Percentiles rank a stretch among this genome's conserved stretches.
Evolutionary conservation across 2,329 filamentous ascomycete species (phyloP).

Genomic region (Drechslera avenae): DNA sequence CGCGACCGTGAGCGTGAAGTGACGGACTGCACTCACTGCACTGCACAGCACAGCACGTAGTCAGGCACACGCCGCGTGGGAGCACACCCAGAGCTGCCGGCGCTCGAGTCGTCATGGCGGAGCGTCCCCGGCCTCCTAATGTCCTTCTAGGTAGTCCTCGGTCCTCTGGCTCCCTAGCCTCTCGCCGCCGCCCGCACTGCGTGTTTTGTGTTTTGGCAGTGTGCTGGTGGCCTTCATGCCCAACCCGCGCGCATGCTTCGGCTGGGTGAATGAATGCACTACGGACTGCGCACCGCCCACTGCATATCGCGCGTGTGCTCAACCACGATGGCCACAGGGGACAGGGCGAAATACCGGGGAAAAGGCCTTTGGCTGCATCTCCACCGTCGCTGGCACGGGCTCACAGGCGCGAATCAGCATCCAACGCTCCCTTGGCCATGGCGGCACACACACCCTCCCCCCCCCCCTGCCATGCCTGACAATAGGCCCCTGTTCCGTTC

Average conservation of each 20-base stretch:
- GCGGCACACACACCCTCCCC: slow-evolving; percentile 16
- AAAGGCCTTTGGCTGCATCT: slow-evolving; percentile 19
- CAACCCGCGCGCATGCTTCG: not conserved
- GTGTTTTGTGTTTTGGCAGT: not conserved
- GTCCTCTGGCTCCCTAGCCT: too few relatives aligned
- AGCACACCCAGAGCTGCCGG: too few relatives aligned
- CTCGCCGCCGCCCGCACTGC: too few relatives aligned
- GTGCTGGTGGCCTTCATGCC: not conserved
- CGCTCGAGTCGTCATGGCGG: too few relatives aligned
- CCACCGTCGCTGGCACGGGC: slow-evolving; percentile 7
- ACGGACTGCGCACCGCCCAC: not conserved
- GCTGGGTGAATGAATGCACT: slow-evolving; percentile 19
- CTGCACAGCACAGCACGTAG: too few relatives aligned
- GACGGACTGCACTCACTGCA: too few relatives aligned
- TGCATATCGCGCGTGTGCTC: not conserved
- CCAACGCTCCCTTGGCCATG: slow-evolving; percentile 32
- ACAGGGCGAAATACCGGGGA: slow-evolving; percentile 24
- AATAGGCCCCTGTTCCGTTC: slow-evolving; percentile 20
- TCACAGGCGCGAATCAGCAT: too few relatives aligned
- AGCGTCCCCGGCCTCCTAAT: too few relatives aligned
- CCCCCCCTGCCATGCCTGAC: slow-evolving; percentile 27
- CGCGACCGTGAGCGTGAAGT: too few relatives aligned
- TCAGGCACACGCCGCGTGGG: too few relatives aligned
- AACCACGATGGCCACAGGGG: slow-evolving; percentile 11
- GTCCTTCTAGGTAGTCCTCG: too few relatives aligned